These are phyloP conservation scores for Beta vulgaris DNA, from an alignment of 148 eudicot species.

Conservation along the genomic window DNA sequence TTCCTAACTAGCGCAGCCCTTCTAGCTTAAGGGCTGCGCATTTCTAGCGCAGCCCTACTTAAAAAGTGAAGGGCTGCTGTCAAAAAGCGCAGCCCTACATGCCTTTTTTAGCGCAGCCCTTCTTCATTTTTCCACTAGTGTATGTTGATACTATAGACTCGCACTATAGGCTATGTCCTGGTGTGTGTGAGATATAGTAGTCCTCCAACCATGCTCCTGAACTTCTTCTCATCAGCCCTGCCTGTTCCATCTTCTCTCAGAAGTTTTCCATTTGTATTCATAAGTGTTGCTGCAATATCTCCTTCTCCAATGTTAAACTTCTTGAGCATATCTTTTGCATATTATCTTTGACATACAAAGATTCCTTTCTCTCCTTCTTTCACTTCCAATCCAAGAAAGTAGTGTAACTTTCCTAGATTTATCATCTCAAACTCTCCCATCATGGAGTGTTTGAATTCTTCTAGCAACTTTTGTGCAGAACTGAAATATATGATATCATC, in stretches of 20 bases:
- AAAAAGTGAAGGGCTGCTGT: no score
- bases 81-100: no score
- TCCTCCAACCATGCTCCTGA: background rate
- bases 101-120: no score
- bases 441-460: background rate
- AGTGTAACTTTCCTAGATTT: background rate
- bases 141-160: background rate
- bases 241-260: background rate
- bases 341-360: no score
- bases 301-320: background rate
- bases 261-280: background rate
- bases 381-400: no score
- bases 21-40: no score
- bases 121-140: no score
- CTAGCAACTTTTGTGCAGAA: background rate
- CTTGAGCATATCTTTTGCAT: no score
- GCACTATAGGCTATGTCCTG: background rate
- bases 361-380: no score
- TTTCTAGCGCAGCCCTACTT: no score
- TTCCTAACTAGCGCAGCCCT: no score
- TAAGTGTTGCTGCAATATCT: background rate
- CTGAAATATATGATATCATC: no score
- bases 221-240: background rate
- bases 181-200: background rate
- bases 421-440: constrained; percentile 2